Base-by-base conservation (phyloP, 2,329 filamentous ascomycete genomes). In the Ophiobolus disseminans region DNA sequence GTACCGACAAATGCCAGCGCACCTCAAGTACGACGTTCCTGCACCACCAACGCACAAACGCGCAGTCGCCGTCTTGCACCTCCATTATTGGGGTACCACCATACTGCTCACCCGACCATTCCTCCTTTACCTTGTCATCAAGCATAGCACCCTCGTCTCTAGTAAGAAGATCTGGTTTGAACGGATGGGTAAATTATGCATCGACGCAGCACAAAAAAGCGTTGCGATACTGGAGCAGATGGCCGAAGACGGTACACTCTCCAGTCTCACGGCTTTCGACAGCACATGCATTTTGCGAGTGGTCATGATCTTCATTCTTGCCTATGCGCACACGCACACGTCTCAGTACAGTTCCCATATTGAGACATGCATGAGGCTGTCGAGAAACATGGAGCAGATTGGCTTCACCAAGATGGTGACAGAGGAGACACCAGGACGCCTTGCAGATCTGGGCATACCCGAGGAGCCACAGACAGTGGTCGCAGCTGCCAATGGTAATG, bases 301-400 rank as follows among this genome's bases (percentile, higher is more conserved):
- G 16, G 48, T 68, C 25, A 70, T 72, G 55, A 66, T 73, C 3
- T 73, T 71, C 45, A 66, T 72, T 38, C 58, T 72, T 11, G 69
- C 69, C 6, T 72, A 65, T 37, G 63, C 59, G 5, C 66, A 68
- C 28, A 69, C 65, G 5, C 60, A 62, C 32, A 52, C 53, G 20
- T 46, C 60, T 3, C 62, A 65, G 8, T 69, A 69, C 35, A 62
- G 59, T 21, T 41, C 46, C 9, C 54, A 69, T 17, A 70, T 72
- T 19, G 57, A 65, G 35, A 60, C 59, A 5, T 52, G 62, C 26
- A 41, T 72, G 14, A 30, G 35, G 5, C 48, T 72, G 1, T 45
- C 59, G 8, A 46, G 52, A 9, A 51, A 56, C 2, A 69, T 73
- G 66, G 61, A 70, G 39, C 65, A 68, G 14, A 63, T 72, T 36